phyloP scores from a whole-genome alignment of 768 basidiomycete species.

The Suillus subluteus region DNA sequence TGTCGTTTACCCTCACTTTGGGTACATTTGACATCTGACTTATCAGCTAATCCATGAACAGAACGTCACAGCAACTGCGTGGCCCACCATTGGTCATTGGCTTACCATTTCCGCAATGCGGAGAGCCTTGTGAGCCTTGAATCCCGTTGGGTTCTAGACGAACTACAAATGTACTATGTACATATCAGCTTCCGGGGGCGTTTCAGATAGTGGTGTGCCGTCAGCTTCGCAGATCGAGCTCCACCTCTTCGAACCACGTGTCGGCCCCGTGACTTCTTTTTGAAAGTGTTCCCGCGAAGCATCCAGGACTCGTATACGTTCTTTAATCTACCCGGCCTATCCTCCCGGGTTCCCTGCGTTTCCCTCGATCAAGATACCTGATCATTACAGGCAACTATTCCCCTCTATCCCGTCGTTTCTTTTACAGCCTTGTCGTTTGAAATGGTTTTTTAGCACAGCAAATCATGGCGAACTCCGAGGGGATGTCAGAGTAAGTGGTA shows the following conservation, averaged over 20 bases:
- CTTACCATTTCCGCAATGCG: neutral
- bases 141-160: neutral
- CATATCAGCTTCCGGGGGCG: neutral
- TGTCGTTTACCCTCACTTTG: neutral
- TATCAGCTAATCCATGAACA: neutral
- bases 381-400: neutral
- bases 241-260: constrained; percentile 6
- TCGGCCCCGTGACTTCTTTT: neutral
- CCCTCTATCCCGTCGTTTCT: neutral
- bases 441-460: neutral
- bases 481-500: neutral
- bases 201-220: neutral
- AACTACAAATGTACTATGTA: neutral
- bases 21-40: neutral
- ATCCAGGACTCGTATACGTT: neutral
- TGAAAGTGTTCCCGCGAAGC: constrained; percentile 4
- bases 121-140: neutral
- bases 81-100: neutral
- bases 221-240: constrained; percentile 1
- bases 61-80: neutral
- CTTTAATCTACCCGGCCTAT: neutral
- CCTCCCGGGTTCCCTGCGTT: neutral
- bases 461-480: neutral
- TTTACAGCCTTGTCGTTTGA: neutral
- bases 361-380: neutral